Conservation (phyloP, 148 eudicot genomes). For the Fagopyrum tataricum region DNA sequence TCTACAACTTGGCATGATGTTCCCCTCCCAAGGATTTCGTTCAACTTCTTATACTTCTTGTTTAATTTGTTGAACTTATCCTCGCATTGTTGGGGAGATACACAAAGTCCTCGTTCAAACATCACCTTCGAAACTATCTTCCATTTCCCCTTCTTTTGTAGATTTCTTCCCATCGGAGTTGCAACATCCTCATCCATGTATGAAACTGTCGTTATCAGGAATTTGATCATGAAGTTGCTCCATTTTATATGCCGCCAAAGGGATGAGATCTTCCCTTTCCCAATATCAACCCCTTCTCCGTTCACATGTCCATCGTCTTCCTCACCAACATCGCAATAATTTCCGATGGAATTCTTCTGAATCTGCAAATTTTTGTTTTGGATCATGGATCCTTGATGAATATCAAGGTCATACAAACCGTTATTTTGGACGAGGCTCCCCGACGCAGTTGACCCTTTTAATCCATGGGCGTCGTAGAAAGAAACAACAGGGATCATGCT, state of each 20-base stretch:
- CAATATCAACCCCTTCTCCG: neutral
- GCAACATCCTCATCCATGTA: constrained; percentile 6
- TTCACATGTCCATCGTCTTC: constrained; percentile 1
- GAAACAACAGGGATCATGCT: neutral
- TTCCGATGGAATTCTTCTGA: neutral
- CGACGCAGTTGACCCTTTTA: constrained; percentile 8
- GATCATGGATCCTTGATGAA: neutral
- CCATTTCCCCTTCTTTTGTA: constrained; percentile 6
- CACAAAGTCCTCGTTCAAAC: neutral
- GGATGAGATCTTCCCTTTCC: neutral
- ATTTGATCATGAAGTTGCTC: neutral
- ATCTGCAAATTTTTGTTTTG: neutral
- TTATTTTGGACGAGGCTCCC: neutral
- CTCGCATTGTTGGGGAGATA: constrained; percentile 4
- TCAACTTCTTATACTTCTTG: constrained; percentile 3
- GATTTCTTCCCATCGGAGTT: neutral
- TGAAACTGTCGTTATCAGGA: neutral
- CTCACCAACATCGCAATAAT: neutral
- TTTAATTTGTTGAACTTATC: neutral
- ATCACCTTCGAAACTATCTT: neutral
- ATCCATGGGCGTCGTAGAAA: neutral
- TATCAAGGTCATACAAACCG: neutral
- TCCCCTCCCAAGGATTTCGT: constrained; percentile 9
- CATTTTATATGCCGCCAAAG: constrained; percentile 5
- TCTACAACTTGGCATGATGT: constrained; percentile 6